Evolutionary conservation across 495 filamentous ascomycete species (phyloP).

Genomic region (Xylaria venustula): DNA sequence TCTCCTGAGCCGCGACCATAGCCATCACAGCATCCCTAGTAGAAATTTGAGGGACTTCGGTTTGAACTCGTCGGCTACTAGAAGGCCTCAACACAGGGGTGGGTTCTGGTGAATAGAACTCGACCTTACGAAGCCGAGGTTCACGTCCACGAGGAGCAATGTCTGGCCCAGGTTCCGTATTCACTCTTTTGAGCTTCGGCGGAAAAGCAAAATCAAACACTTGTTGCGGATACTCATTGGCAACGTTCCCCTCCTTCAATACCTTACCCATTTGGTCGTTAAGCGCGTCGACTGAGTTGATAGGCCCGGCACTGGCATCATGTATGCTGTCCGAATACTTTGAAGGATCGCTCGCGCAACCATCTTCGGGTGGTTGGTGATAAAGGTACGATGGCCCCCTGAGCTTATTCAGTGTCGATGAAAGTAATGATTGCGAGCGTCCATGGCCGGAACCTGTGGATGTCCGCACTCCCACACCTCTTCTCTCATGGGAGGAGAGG

Average conservation of each 20-base stretch:
- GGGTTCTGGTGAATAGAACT: constrained; percentile 13
- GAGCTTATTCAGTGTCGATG: constrained; percentile 28
- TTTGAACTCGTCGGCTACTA: constrained; percentile 16
- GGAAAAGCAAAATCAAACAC: constrained; percentile 25
- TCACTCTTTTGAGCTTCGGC: constrained; percentile 2
- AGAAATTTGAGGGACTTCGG: not conserved
- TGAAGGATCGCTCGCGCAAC: constrained; percentile 4
- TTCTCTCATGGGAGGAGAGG: constrained; percentile 32
- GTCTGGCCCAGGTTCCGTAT: constrained; percentile 18
- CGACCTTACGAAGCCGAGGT: constrained; percentile 16
- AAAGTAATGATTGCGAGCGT: constrained; percentile 32
- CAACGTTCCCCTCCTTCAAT: not conserved
- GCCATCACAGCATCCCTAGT: constrained; percentile 16
- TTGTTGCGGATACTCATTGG: constrained; percentile 9
- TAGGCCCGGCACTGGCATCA: not conserved
- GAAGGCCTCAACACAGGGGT: not conserved
- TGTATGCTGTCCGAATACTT: constrained; percentile 18
- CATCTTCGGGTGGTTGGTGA: constrained; percentile 19
- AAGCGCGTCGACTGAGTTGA: not conserved
- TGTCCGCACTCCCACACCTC: constrained; percentile 16
- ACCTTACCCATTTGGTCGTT: not conserved
- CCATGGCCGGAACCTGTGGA: constrained; percentile 24
- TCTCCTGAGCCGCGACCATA: constrained; percentile 21
- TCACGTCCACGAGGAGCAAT: constrained; percentile 12
- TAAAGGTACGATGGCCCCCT: constrained; percentile 32